These are phyloP conservation scores for Mimosa bimucronata DNA, from an alignment of 306 rosid genomes.

Conservation along the genomic window DNA sequence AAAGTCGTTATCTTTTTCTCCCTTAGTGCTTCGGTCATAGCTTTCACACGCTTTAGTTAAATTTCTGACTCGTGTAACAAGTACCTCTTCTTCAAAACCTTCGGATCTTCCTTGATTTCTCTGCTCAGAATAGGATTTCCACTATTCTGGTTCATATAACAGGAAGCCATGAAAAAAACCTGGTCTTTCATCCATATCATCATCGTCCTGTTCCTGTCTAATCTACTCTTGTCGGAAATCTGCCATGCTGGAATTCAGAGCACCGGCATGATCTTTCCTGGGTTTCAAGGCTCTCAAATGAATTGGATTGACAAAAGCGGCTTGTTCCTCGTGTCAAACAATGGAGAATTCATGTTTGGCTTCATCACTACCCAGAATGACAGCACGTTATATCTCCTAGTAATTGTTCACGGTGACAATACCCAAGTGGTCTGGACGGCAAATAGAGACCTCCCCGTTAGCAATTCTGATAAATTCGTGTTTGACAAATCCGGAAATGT, in stretches of 20 bases:
- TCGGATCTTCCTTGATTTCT: background rate
- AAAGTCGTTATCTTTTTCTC: background rate
- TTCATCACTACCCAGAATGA: constrained; percentile 53
- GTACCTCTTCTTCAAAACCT: background rate
- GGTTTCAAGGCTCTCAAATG: constrained; percentile 66
- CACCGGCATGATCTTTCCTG: constrained; percentile 48
- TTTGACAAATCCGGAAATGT: constrained; percentile 68
- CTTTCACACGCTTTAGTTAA: background rate
- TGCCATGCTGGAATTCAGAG: constrained; percentile 49
- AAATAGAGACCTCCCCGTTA: constrained; percentile 65
- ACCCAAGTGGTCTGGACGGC: constrained; percentile 66
- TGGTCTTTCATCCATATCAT: constrained; percentile 33
- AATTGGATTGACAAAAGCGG: constrained; percentile 67
- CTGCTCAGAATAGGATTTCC: background rate
- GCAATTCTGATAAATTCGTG: constrained; percentile 66
- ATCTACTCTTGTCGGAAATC: constrained; percentile 37
- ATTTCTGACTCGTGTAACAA: background rate
- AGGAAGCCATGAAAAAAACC: constrained; percentile 51
- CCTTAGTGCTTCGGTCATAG: background rate
- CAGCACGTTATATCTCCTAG: constrained; percentile 58
- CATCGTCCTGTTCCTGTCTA: constrained; percentile 32
- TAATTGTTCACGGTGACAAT: constrained; percentile 46
- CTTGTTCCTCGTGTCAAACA: constrained; percentile 60
- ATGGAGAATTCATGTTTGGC: constrained; percentile 56
- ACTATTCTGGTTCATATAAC: background rate